phyloP scores from a whole-genome alignment of 257 asterid genomes.

The Solanum habrochaites region DNA sequence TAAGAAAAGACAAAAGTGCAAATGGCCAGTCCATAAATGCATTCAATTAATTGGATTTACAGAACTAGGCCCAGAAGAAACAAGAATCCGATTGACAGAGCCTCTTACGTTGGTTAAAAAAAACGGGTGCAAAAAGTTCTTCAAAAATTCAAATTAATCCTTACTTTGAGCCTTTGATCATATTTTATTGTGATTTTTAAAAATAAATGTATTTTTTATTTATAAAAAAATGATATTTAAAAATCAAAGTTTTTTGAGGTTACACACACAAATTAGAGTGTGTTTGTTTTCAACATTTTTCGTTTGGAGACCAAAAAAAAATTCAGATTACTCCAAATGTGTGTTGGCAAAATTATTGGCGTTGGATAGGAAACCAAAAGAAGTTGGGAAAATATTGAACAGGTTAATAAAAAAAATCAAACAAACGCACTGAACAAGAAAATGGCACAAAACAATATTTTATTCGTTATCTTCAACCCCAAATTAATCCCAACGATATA shows the following conservation, averaged over 20 bases:
- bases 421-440: not conserved
- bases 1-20: not conserved
- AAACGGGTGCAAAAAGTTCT: not conserved
- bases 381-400: not conserved
- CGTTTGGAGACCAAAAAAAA: too few relatives aligned
- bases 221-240: too few relatives aligned
- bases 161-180: too few relatives aligned
- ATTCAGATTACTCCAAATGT: too few relatives aligned
- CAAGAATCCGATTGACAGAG: not conserved
- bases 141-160: too few relatives aligned
- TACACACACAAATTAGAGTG: too few relatives aligned
- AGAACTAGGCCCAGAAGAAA: not conserved
- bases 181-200: too few relatives aligned
- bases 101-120: not conserved
- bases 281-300: too few relatives aligned
- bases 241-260: too few relatives aligned
- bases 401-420: not conserved
- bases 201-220: too few relatives aligned
- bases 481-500: not conserved
- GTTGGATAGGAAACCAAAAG: not conserved
- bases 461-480: not conserved
- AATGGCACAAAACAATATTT: not conserved
- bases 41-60: not conserved
- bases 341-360: not conserved
- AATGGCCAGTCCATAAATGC: not conserved